Percentiles rank a stretch among this genome's conserved stretches.
Conservation (phyloP, 805 yeast genomes). For the Hanseniaspora singularis region DNA sequence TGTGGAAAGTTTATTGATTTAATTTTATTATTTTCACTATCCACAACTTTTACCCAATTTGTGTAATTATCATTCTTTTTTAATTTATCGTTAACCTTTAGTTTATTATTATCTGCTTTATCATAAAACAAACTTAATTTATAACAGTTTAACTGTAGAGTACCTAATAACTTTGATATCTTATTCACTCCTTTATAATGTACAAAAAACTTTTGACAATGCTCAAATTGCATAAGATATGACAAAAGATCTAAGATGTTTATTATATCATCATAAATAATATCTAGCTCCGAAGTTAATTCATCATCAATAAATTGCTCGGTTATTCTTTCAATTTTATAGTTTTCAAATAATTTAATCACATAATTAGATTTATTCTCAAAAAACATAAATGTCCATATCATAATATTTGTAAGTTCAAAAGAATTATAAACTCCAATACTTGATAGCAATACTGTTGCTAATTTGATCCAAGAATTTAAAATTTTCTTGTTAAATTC, state of each 20-base stretch:
- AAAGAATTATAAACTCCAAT: constrained; percentile 30
- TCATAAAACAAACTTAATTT: constrained; percentile 24
- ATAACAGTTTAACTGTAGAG: constrained; percentile 28
- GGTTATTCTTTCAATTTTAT: constrained; percentile 8
- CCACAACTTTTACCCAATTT: constrained; percentile 20
- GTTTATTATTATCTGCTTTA: constrained; percentile 20
- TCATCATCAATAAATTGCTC: constrained; percentile 18
- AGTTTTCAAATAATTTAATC: constrained; percentile 22
- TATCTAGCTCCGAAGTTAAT: not conserved
- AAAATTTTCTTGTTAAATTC: constrained; percentile 17
- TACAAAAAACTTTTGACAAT: constrained; percentile 29
- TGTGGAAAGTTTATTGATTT: constrained; percentile 42
- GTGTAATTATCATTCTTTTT: constrained; percentile 21
- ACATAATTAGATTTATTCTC: constrained; percentile 21
- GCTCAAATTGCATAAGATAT: constrained; percentile 27
- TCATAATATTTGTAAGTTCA: constrained; percentile 30
- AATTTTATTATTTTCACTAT: constrained; percentile 19
- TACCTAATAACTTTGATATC: constrained; percentile 25
- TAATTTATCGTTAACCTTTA: constrained; percentile 16
- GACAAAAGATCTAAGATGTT: constrained; percentile 29
- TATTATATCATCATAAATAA: constrained; percentile 25
- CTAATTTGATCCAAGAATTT: constrained; percentile 17
- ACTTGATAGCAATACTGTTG: constrained; percentile 30
- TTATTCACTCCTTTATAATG: constrained; percentile 31
- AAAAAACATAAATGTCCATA: constrained; percentile 31